Percentiles rank a stretch among this genome's conserved stretches.
Conservation (phyloP, 352 stramenopile species). For the Globisporangium apiculatum region DNA sequence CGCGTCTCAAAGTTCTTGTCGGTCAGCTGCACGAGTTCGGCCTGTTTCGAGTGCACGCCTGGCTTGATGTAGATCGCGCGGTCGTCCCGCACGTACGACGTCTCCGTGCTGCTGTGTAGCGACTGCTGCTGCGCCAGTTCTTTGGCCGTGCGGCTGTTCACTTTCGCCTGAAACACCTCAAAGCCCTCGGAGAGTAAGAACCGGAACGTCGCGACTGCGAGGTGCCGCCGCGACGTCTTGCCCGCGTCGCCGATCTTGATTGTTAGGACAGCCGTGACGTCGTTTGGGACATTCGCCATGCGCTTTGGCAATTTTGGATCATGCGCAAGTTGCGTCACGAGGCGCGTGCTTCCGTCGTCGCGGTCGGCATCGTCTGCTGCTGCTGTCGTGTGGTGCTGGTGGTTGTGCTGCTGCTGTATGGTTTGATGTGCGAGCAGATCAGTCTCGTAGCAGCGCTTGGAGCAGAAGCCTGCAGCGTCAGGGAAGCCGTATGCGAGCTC, state of each 20-base stretch:
- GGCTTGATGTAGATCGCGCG: constrained; percentile 70
- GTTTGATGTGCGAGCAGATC: constrained; percentile 11
- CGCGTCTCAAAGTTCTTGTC: constrained; percentile 61
- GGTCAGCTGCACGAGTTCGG: constrained; percentile 65
- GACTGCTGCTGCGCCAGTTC: constrained; percentile 30
- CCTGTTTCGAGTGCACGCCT: constrained; percentile 70
- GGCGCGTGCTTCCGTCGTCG: not conserved
- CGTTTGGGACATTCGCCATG: constrained; percentile 34
- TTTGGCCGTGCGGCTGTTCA: constrained; percentile 45
- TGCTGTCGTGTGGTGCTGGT: not conserved
- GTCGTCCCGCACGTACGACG: constrained; percentile 38
- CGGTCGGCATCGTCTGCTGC: not conserved
- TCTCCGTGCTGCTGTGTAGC: constrained; percentile 23
- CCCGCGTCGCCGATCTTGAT: constrained; percentile 72
- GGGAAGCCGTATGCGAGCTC: constrained; percentile 28
- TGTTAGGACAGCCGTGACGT: constrained; percentile 55
- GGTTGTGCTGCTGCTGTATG: constrained; percentile 1
- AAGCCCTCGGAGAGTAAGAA: constrained; percentile 70
- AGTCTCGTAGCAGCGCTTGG: constrained; percentile 31
- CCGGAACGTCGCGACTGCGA: constrained; percentile 48
- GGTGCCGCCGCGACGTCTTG: constrained; percentile 62
- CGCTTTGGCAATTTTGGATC: not conserved
- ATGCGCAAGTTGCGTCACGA: not conserved
- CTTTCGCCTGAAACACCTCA: constrained; percentile 65
- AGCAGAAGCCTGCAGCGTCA: constrained; percentile 24